Evolutionary conservation across 345 rosid genomes (phyloP), one percentile per base, ranked within the genome.

Genomic region (Melaleuca alternifolia): DNA sequence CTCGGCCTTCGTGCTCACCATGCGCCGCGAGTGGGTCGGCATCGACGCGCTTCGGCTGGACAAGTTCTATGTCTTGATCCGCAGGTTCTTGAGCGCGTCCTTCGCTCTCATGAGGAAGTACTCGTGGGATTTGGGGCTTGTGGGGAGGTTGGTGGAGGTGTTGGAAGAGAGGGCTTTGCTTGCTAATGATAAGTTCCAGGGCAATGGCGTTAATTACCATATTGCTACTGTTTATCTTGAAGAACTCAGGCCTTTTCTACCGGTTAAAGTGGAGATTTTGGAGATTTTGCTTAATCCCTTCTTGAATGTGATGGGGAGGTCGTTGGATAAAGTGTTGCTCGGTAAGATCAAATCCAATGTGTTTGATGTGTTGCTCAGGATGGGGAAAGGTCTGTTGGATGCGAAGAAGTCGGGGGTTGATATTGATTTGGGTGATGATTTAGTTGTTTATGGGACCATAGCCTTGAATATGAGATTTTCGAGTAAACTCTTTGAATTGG

Each of bases 21-120:
- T 97, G 95, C 98, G 99, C 54, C 95, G 98, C 15, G 97, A 97
- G 93, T 97, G 99, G 99, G 86, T 93, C 6, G 97, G 99, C 48
- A 95, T 97, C 83, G 99, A 97, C 85, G 51, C 88, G 4, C 94
- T 95, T 85, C 93, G 98, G 90, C 91, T 97, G 83, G 99, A 97
- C 87, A 97, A 97, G 90, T 97, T 96, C 50, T 96, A 96, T 86
- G 94, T 93, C 79, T 87, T 97, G 91, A 94, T 97, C 84, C 95
- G 99, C 52, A 94, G 92, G 85, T 96, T 97, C 54, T 54, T 96
- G 90, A 91, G 87, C 48, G 89, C 87, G 1, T 89, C 91, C 86
- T 94, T 97, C 85, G 82, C 76, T 13, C 76, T 94, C 24, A 75
- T 95, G 88, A 92, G 88, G 92, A 91, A 89, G 52, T 87, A 88